These are phyloP conservation scores for Trypanosoma cruzi DNA, from an alignment of 208 protist species.

Conservation along the genomic window DNA sequence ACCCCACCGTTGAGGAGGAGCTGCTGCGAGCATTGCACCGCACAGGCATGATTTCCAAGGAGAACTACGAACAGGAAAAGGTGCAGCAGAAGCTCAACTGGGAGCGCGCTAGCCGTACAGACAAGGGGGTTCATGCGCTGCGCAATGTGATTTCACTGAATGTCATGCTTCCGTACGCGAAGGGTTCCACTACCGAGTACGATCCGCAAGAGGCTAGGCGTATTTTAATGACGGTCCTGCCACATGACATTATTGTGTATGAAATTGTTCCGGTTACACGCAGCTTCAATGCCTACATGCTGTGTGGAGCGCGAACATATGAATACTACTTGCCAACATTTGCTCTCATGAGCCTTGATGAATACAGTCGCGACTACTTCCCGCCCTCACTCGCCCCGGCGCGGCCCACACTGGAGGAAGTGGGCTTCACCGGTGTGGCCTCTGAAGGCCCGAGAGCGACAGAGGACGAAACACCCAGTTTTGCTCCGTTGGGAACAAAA, in stretches of 20 bases:
- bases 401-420: conserved; percentile 60
- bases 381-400: conserved; percentile 56
- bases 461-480: conserved; percentile 1
- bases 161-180: conserved; percentile 77
- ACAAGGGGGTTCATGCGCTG: conserved; percentile 96
- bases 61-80: conserved; percentile 78
- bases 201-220: conserved; percentile 53
- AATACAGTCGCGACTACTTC: conserved; percentile 67
- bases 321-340: conserved; percentile 96
- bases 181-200: conserved; percentile 46
- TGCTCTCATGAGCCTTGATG: conserved; percentile 66
- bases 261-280: conserved; percentile 81
- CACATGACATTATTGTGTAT: conserved; percentile 83
- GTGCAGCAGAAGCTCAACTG: conserved; percentile 92
- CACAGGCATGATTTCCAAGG: conserved; percentile 85
- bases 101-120: conserved; percentile 94
- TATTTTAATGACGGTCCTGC: conserved; percentile 76
- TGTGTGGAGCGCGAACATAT: conserved; percentile 89
- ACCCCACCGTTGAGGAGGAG: conserved; percentile 93
- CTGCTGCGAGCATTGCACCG: conserved; percentile 88
- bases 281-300: conserved; percentile 95
- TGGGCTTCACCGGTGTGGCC: conserved; percentile 35
- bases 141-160: conserved; percentile 93
- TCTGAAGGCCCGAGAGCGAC: conserved; percentile 11
- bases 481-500: conserved; percentile 17